Percentiles rank a stretch among this genome's conserved stretches.
Conservation (phyloP, 23 red algal species). For the Gracilariopsis chorda region DNA sequence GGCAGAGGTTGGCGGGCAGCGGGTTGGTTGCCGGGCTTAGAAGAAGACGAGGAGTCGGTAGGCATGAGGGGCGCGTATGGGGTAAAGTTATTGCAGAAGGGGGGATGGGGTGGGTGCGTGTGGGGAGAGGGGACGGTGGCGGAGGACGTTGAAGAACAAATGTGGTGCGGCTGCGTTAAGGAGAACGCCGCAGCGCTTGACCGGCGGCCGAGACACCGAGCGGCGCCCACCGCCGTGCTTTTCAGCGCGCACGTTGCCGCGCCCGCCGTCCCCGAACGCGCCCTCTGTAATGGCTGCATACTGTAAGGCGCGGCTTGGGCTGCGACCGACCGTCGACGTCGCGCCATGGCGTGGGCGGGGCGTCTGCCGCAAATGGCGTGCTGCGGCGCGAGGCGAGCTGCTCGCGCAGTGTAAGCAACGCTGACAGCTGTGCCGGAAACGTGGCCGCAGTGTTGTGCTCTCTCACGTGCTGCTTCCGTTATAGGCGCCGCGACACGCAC, state of each 20-base stretch:
- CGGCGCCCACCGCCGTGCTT: not conserved
- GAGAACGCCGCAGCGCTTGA: constrained; percentile 1
- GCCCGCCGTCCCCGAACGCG: not conserved
- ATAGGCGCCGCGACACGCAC: no score
- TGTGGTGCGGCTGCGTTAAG: not conserved
- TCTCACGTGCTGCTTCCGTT: no score
- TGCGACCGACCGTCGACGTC: no score
- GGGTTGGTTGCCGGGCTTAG: constrained; percentile 6
- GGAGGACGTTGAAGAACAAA: not conserved
- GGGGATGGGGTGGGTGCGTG: not conserved
- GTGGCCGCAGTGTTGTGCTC: no score
- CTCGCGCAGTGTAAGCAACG: no score
- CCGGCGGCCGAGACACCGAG: not conserved
- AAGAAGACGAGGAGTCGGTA: constrained; percentile 6
- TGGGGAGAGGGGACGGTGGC: not conserved
- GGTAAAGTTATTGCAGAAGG: not conserved
- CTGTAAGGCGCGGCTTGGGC: no score
- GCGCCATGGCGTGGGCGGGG: not conserved
- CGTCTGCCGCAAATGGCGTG: not conserved
- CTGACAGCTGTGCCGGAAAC: no score
- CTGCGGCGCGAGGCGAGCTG: not conserved
- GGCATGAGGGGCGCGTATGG: constrained; percentile 3
- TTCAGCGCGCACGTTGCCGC: not conserved
- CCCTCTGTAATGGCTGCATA: no score
- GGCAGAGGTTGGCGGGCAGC: not conserved